Percentiles rank a stretch among this genome's conserved stretches.
phyloP scores from a whole-genome alignment of 768 basidiomycete species.

The Hygrophorus russula region DNA sequence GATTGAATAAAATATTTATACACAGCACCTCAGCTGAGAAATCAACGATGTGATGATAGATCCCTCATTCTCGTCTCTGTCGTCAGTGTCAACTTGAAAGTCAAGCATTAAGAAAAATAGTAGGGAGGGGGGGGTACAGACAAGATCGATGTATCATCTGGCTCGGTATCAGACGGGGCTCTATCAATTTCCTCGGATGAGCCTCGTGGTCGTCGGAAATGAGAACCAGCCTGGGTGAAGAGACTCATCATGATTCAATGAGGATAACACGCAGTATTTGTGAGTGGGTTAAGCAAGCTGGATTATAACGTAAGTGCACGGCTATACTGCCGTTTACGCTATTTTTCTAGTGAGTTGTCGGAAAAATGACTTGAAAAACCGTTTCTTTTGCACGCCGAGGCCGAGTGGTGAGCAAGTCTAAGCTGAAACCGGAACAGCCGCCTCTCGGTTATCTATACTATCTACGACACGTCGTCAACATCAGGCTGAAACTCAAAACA shows the following conservation, averaged over 20 bases:
- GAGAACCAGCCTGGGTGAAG: slow-evolving; percentile 58
- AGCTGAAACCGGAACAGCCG: too few relatives aligned
- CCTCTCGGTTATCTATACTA: neutral
- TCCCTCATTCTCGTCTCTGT: slow-evolving; percentile 87
- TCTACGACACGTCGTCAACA: too few relatives aligned
- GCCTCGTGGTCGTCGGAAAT: slow-evolving; percentile 59
- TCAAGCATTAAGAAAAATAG: slow-evolving; percentile 12
- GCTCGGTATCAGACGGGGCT: slow-evolving; percentile 71
- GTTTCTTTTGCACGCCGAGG: too few relatives aligned
- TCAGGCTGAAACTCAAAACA: slow-evolving; percentile 33
- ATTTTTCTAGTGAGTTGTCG: too few relatives aligned
- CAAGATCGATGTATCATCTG: slow-evolving; percentile 86
- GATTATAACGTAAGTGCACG: neutral
- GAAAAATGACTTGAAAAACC: too few relatives aligned
- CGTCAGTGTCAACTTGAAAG: slow-evolving; percentile 19
- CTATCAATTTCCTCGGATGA: slow-evolving; percentile 50
- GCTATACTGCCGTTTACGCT: neutral
- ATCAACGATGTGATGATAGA: slow-evolving; percentile 82
- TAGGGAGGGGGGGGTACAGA: slow-evolving; percentile 30
- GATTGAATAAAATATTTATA: neutral
- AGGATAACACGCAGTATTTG: neutral
- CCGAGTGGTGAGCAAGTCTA: too few relatives aligned
- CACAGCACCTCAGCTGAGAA: slow-evolving; percentile 65
- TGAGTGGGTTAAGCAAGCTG: neutral
- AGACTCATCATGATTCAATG: slow-evolving; percentile 61